A percentile compares a stretch with the other conserved stretches of the same genome.
phyloP scores from a whole-genome alignment of 208 protist genomes.

The Trichomonas tenax region DNA sequence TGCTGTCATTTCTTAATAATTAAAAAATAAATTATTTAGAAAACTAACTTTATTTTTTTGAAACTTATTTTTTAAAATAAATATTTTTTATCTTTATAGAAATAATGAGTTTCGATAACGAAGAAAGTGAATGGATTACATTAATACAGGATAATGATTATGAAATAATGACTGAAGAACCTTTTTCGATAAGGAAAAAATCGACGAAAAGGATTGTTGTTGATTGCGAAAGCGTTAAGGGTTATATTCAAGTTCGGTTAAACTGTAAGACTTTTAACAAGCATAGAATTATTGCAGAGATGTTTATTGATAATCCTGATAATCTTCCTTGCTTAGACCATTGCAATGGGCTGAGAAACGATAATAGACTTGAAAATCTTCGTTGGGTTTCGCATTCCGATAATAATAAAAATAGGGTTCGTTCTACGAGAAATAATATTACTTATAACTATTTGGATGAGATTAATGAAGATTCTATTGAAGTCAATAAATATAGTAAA shows the following conservation, averaged over 20 bases:
- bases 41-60: no score
- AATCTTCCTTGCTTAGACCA: neutral
- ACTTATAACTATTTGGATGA: no score
- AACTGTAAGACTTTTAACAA: neutral
- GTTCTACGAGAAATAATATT: no score
- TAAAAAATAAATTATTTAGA: no score
- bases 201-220: neutral
- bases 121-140: neutral
- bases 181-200: neutral
- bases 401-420: no score
- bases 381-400: no score
- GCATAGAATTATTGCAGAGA: neutral
- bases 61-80: no score
- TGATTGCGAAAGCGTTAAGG: neutral
- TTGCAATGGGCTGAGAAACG: neutral
- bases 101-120: no score
- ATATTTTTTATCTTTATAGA: no score
- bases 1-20: no score
- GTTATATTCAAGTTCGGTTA: neutral
- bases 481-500: no score
- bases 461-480: no score
- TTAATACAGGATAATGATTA: neutral
- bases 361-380: neutral
- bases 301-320: neutral
- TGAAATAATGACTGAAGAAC: neutral